Conservation (phyloP, 306 rosid genomes). For the Prunus armeniaca region DNA sequence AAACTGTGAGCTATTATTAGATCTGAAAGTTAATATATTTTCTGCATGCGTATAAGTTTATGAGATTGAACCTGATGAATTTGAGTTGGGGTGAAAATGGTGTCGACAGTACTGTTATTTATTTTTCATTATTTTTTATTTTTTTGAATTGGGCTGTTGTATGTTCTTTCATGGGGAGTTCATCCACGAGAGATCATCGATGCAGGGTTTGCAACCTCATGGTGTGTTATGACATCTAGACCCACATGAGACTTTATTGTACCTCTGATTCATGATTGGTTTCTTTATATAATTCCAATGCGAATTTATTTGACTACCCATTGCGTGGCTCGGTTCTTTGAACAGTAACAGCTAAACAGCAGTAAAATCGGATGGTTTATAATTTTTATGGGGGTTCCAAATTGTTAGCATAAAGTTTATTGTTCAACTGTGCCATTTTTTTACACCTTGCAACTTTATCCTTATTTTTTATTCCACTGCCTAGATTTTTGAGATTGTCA, state of each 20-base stretch:
- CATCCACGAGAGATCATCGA: background rate
- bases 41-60: background rate
- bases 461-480: background rate
- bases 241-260: background rate
- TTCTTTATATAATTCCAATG: background rate
- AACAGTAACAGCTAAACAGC: background rate
- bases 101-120: background rate
- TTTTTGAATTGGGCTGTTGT: background rate
- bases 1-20: background rate
- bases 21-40: background rate
- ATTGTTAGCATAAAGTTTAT: background rate
- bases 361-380: background rate
- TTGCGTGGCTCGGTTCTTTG: background rate
- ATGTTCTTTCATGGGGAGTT: background rate
- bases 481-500: slow-evolving; percentile 95
- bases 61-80: background rate
- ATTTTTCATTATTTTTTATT: background rate
- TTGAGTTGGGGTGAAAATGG: background rate
- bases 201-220: background rate
- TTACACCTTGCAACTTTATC: background rate
- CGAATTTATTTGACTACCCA: background rate
- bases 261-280: background rate
- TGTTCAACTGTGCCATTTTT: background rate
- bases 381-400: background rate
- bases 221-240: background rate